Conservation (phyloP, 306 rosid genomes). For the Albizia julibrissin region DNA sequence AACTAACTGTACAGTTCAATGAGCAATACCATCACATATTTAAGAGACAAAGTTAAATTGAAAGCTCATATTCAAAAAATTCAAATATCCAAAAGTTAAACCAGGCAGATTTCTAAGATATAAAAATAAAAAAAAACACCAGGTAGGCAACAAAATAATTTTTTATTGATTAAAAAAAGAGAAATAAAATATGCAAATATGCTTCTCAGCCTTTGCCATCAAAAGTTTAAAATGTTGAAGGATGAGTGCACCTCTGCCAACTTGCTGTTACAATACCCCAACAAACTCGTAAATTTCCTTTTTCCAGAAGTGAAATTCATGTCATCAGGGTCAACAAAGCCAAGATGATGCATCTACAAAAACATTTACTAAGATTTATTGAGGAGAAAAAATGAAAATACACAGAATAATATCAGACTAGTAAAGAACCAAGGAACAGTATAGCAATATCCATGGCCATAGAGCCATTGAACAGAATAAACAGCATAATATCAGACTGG, state of each 20-base stretch:
- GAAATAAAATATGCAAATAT: not conserved
- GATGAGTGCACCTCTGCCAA: conserved; percentile 74
- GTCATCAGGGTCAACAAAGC: conserved; percentile 88
- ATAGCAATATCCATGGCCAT: conserved; percentile 1
- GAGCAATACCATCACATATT: not conserved
- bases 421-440: not conserved
- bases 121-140: not conserved
- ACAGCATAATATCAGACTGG: not conserved
- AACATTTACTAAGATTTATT: conserved; percentile 23
- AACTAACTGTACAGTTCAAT: not conserved
- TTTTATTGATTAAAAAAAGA: not conserved
- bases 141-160: not conserved
- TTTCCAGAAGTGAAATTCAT: conserved; percentile 77
- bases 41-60: not conserved
- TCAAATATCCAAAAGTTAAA: not conserved
- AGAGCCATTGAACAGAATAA: not conserved
- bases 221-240: conserved; percentile 7
- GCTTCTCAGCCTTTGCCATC: conserved; percentile 8
- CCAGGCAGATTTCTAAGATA: too few species aligned
- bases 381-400: not conserved
- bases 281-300: conserved; percentile 74
- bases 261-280: conserved; percentile 88
- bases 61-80: not conserved
- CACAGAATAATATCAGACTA: not conserved
- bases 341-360: conserved; percentile 87